Conservation (phyloP, 2,329 filamentous ascomycete species). For the Cordyceps javanica region DNA sequence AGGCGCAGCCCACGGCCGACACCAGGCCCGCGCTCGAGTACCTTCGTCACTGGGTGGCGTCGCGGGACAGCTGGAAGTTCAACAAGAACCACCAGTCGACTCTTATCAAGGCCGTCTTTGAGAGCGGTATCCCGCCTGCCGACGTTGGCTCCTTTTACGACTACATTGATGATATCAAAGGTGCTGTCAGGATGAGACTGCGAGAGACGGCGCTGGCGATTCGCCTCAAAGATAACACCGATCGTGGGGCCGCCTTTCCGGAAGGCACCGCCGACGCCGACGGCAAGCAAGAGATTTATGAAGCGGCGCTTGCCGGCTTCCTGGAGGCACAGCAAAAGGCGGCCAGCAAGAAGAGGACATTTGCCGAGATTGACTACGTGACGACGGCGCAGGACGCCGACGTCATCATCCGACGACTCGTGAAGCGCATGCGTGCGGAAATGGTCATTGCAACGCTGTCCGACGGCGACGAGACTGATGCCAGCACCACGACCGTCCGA, state of each 20-base stretch:
- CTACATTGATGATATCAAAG: slow-evolving; percentile 76
- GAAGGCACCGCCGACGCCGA: slow-evolving; percentile 42
- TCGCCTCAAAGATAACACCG: slow-evolving; percentile 49
- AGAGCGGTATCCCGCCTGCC: slow-evolving; percentile 61
- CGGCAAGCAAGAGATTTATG: slow-evolving; percentile 46
- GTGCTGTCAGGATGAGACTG: slow-evolving; percentile 64
- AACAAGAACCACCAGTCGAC: slow-evolving; percentile 89
- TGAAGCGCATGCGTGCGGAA: slow-evolving; percentile 59
- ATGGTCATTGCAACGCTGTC: slow-evolving; percentile 50
- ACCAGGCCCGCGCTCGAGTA: slow-evolving; percentile 67
- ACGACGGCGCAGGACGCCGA: slow-evolving; percentile 42
- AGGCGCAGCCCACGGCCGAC: slow-evolving; percentile 33
- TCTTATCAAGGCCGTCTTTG: slow-evolving; percentile 76
- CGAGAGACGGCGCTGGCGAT: slow-evolving; percentile 58
- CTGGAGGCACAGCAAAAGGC: slow-evolving; percentile 26
- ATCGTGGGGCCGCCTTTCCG: slow-evolving; percentile 42
- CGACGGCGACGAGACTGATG: slow-evolving; percentile 37
- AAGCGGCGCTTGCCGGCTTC: slow-evolving; percentile 48
- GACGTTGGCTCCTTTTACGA: slow-evolving; percentile 65
- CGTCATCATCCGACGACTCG: slow-evolving; percentile 47
- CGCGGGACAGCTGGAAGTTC: slow-evolving; percentile 79
- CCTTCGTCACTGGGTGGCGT: slow-evolving; percentile 66
- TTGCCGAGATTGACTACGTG: slow-evolving; percentile 48
- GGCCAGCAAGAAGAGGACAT: slow-evolving; percentile 37
- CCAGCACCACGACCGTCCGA: slow-evolving; percentile 20